Evolutionary conservation across 768 basidiomycete genomes (phyloP), one percentile per base, ranked within the genome.

Genomic region (Mycena capillaripes): DNA sequence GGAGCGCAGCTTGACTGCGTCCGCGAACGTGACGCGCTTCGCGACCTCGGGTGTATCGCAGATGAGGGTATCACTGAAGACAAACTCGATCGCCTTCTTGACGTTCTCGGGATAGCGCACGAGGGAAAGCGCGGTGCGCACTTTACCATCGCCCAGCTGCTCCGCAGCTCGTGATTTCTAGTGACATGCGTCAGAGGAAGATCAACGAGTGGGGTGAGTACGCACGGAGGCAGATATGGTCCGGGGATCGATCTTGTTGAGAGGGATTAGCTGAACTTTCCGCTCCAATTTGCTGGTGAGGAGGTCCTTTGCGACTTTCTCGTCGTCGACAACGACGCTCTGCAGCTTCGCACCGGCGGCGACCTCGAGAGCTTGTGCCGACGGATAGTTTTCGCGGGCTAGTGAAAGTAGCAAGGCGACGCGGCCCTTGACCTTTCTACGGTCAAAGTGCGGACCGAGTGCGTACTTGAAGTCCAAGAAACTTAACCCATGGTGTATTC

Each of bases 301-400:
- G 29, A 99, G 87, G 30, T 94, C 91, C 76, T 93, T 94, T 30
- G 96, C 97, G 52, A 97, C 90, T 66, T 89, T 89, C 82, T 98
- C 97, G 78, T 97, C 92, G 74, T 97, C 92, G 8, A 99, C 95
- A 32, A 99, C 94, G 44, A 99, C 95, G 73, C 99, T 96, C 83
- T 94, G 98, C 10, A 99, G 86, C 74, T 93, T 94, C 0, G 90
- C 92, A 0, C 97, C 96, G 0, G 97, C 97, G n/a, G 95, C 91
- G 72, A 98, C 92, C 81, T 99, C 98, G 4, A 99, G 87, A 3
- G 98, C 98, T 0, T 95, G 96, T 2, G 96, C 90, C 68, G 94
- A 93, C 78, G 92, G 84, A 78, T 90, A 91, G 79, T 97, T 90
- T 50, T 88, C 84, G 19, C 88, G 83, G 40, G 90, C 87, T 1